Base-by-base conservation (phyloP, 2,329 filamentous ascomycete genomes). In the Sporothrix sp. region DNA sequence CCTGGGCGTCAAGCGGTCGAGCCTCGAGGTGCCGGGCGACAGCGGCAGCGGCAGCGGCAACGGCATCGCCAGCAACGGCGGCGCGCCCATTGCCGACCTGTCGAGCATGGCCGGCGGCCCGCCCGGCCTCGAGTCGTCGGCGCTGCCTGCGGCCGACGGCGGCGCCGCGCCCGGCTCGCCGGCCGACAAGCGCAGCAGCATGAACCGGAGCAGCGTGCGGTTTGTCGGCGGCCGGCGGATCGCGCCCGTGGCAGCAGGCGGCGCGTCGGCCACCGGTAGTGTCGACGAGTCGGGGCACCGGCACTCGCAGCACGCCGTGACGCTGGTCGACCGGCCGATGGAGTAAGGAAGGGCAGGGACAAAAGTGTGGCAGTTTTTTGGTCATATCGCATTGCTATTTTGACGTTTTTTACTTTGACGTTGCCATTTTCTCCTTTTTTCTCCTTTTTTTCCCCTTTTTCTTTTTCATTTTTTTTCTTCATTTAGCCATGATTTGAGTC, bases 291-390 rank as follows among this genome's bases (percentile, higher is more conserved):
- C 49, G 20, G 9, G 37, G 21, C 55, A 56, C 7, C 59, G 58
- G 40, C 52, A 59, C 18, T 58, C 58, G 42, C 55, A 61, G 53
- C 64, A 69, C 54, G 79, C 82, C 7, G 83, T 88, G 37, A 82
- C 81, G 58, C 70, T 89, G 60, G 79, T 80, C 60, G 85, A 89
- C 64, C 82, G 78, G 66, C 81, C 84, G n/a, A 87, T 88, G 82
- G 82, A 87, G 67, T 63, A 54, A 53, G 51, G 4, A 16, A 10
- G 10, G 16, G 9, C 10, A 3, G 21, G 40, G 23, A 32, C 14
- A 32, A 21, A 16, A 16, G 39, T 20, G 30, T 35, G 16, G 27
- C 14, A 7, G 33, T 14, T 11, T 30, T 25, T 36, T 35, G 43
- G 16, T 8, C 35, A 14, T 45, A 16, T n/a, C 20, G 20, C 20